Evolutionary conservation across 805 yeast genomes (phyloP), one percentile per base, ranked within the genome.

Genomic region (Metschnikowia henanensis): DNA sequence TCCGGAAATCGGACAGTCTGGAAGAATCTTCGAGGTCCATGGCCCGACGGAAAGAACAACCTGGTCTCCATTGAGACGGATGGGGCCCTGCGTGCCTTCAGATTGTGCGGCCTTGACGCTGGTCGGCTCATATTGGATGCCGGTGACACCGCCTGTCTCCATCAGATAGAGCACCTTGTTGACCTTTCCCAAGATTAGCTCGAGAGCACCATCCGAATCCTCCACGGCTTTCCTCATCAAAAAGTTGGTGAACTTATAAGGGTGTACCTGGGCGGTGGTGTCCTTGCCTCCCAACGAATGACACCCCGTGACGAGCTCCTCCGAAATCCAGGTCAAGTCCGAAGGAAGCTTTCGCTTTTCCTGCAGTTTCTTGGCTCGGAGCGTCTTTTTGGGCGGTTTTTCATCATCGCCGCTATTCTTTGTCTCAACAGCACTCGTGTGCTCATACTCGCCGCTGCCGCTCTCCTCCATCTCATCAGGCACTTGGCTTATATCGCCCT

Each of bases 191-290:
- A 87, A 73, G 10, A 92, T 75, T 32, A 94, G 68, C 54, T 87
- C 94, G n/a, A 91, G 87, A 16, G 86, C 80, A 7, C 94, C 95
- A 2, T 84, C 69, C 34, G 70, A 52, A 23, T 60, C 57, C 52
- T 85, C 89, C 53, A 86, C 79, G 37, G 96, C 95, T 58, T 87
- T 84, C 51, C 81, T 79, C 49, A 92, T 67, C 9, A 92, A 72
- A 59, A 79, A 87, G 42, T 84, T 85, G n/a, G 98, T 92, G 66
- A 94, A 91, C 59, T 84, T 84, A 67, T 85, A 89, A 2, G 99
- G 98, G 61, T 92, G 97, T 5, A 94, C 96, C 66, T 94, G 98
- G 0, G 97, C 98, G 1, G 97, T 92, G 12, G 95, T 82, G 48
- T 84, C 91, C 23, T 79, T 76, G 18, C 87, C 92, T 23, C 98